phyloP scores from a whole-genome alignment of 108 stramenopile species.

The Parietichytrium sp. region DNA sequence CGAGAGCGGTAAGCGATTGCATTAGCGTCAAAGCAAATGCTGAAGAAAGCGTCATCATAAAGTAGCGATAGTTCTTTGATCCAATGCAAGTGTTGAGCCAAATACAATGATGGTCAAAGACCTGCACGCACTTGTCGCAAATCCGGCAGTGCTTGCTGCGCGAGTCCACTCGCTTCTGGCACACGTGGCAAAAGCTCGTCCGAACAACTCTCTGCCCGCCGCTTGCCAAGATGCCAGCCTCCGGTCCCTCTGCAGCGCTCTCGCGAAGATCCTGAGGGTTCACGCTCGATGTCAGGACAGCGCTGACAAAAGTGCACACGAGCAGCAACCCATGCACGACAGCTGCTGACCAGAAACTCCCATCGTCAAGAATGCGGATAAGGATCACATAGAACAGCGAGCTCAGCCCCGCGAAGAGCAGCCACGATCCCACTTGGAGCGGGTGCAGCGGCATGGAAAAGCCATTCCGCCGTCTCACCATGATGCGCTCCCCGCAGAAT shows the following conservation, averaged over 20 bases:
- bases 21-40: not conserved
- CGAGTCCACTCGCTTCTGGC: constrained; percentile 65
- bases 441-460: not conserved
- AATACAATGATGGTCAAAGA: constrained; percentile 93
- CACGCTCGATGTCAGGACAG: not conserved
- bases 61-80: not conserved
- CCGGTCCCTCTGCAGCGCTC: not conserved
- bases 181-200: constrained; percentile 82
- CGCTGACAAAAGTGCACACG: not conserved
- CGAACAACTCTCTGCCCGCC: too few species aligned
- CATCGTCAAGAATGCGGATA: not conserved
- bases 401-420: not conserved
- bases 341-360: too few species aligned
- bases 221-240: too few species aligned
- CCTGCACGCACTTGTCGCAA: constrained; percentile 85
- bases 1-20: not conserved
- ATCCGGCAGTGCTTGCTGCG: constrained; percentile 88
- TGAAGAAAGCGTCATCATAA: not conserved
- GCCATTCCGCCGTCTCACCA: not conserved
- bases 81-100: constrained; percentile 83
- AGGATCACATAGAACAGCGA: not conserved
- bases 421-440: not conserved
- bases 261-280: not conserved
- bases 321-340: not conserved
- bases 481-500: too few species aligned